These are phyloP conservation scores for Cinnamomum micranthum DNA, from an alignment of 164 flowering plant genomes.

Conservation along the genomic window DNA sequence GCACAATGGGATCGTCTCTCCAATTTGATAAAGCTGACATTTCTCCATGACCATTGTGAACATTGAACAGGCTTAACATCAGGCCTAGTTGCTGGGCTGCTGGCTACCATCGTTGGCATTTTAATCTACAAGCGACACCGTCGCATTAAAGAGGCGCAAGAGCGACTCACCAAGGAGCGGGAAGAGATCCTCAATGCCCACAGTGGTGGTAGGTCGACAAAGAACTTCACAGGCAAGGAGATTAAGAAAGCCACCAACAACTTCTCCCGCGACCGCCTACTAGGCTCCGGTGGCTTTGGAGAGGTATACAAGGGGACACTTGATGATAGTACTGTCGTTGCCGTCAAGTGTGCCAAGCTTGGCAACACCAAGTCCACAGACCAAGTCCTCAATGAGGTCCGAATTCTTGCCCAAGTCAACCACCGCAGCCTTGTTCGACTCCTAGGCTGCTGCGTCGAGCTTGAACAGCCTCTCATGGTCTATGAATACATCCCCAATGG, in stretches of 20 bases:
- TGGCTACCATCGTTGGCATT: constrained; percentile 15
- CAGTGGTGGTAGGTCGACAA: constrained; percentile 43
- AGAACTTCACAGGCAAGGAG: constrained; percentile 49
- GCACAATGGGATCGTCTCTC: too few species aligned
- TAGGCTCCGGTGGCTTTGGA: constrained; percentile 63
- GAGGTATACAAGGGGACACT: constrained; percentile 60
- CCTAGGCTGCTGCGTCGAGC: constrained; percentile 20
- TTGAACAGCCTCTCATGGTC: constrained; percentile 19
- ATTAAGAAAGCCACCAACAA: constrained; percentile 52
- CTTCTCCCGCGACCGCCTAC: constrained; percentile 48
- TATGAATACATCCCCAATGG: constrained; percentile 21
- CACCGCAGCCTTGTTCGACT: constrained; percentile 20
- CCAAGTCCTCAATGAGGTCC: constrained; percentile 64
- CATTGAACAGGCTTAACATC: constrained; percentile 32
- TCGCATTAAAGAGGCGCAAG: constrained; percentile 37
- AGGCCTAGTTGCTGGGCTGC: constrained; percentile 27
- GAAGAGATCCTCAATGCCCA: constrained; percentile 41
- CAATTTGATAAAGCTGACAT: too few species aligned
- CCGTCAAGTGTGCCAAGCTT: constrained; percentile 59
- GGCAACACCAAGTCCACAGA: constrained; percentile 57
- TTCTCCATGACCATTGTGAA: background rate
- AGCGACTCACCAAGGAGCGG: constrained; percentile 38
- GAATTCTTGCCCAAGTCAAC: constrained; percentile 56
- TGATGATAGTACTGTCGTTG: constrained; percentile 44
- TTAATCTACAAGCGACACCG: constrained; percentile 35